Percentiles rank a stretch among this genome's conserved stretches.
phyloP scores from a whole-genome alignment of 495 filamentous ascomycete species.

The Penicillium coffeae region DNA sequence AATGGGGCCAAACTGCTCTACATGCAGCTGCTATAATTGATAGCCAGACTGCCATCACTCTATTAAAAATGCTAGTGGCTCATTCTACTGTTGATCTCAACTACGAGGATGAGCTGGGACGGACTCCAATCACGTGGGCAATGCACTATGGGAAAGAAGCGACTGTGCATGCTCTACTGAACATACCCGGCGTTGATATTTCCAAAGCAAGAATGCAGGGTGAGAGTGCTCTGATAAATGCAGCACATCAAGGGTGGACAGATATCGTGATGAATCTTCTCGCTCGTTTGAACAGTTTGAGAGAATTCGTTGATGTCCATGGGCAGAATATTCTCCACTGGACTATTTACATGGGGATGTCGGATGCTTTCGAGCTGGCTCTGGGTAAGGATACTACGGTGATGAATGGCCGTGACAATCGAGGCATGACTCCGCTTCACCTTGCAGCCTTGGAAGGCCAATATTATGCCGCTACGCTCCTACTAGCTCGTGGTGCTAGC shows the following conservation, averaged over 20 bases:
- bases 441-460: background rate
- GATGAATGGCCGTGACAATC: background rate
- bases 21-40: background rate
- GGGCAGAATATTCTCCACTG: background rate
- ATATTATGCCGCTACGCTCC: background rate
- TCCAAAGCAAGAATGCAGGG: background rate
- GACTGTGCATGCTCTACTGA: background rate
- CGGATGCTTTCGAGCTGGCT: background rate
- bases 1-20: background rate
- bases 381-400: background rate
- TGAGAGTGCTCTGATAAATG: background rate
- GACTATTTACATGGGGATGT: background rate
- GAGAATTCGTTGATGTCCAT: background rate
- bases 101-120: background rate
- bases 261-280: background rate
- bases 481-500: background rate
- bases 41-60: background rate
- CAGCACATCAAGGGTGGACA: background rate
- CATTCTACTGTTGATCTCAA: background rate
- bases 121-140: background rate
- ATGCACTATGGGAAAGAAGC: background rate
- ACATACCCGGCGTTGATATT: background rate
- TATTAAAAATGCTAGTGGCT: background rate
- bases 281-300: background rate
- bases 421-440: background rate